These are phyloP conservation scores for Raddia distichophylla DNA, from an alignment of 176 grass and related monocot genomes.

Conservation along the genomic window DNA sequence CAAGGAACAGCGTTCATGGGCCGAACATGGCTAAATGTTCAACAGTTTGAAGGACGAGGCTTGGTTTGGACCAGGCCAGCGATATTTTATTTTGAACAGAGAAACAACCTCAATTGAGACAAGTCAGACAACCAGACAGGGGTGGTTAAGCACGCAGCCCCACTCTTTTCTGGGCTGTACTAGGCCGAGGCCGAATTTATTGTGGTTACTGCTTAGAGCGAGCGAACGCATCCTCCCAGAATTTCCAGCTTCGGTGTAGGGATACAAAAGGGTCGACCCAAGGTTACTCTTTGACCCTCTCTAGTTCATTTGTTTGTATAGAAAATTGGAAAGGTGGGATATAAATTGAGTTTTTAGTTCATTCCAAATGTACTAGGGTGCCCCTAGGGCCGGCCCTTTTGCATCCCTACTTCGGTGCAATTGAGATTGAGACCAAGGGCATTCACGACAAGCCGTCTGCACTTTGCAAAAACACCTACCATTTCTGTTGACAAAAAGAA, in stretches of 20 bases:
- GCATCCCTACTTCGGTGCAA: too few species aligned
- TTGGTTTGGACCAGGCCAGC: background rate
- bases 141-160: background rate
- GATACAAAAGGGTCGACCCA: too few species aligned
- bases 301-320: too few species aligned
- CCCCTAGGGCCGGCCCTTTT: too few species aligned
- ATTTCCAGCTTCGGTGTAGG: background rate
- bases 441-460: too few species aligned
- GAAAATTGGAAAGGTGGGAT: too few species aligned
- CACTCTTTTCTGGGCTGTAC: background rate
- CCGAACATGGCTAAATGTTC: background rate
- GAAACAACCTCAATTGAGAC: background rate
- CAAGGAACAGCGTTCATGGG: background rate
- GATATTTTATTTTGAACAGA: background rate
- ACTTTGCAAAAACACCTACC: too few species aligned
- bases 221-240: background rate
- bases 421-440: too few species aligned
- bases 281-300: too few species aligned
- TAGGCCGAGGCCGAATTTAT: background rate
- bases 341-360: too few species aligned
- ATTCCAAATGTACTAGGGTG: too few species aligned
- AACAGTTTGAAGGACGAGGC: background rate
- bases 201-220: background rate
- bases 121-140: background rate
- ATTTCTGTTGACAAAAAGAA: too few species aligned